Evolutionary conservation across 2,329 filamentous ascomycete species (phyloP), one percentile per base, ranked within the genome.

Genomic region (Fusarium sp.): DNA sequence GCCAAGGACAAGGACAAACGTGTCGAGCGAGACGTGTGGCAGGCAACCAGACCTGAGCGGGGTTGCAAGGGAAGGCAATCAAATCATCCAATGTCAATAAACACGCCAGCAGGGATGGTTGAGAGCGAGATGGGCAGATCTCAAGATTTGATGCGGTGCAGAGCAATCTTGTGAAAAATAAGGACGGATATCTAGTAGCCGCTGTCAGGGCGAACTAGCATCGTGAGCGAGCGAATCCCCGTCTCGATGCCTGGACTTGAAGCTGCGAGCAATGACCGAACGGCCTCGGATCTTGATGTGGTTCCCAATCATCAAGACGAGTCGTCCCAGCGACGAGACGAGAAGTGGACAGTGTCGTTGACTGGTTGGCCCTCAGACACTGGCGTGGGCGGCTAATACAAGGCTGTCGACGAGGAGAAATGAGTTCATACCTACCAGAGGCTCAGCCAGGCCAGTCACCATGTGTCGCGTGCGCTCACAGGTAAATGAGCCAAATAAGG

Each of bases 61-160:
- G 65, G 59, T 71, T 48, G 33, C 50, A 71, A 76, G 64, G 65
- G 67, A 69, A 76, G 64, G 67, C 65, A 67, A 71, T 58, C 58
- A 77, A 63, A 77, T 67, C 61, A 67, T 68, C 57, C 73, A 75
- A 68, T 73, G 52, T 69, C 71, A 74, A 69, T 35, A 73, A 75
- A 65, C 52, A 71, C 61, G 58, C 62, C 45, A 56, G 67, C 75
- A 73, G 67, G 75, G 75, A 65, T 77, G 41, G 59, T 63, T n/a
- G 27, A 67, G 63, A 73, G 65, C 63, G 45, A 69, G 68, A 78
- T 77, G 69, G 64, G 69, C 65, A 78, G 75, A 76, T 76, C 73
- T 76, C 29, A 56, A 73, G 68, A 72, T 73, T 77, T 67, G 65
- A 62, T 69, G 56, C 20, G 64, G 50, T 60, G 50, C 45, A 68